Base-by-base conservation (phyloP, 2,329 filamentous ascomycete genomes). In the Phialocephala subalpina region DNA sequence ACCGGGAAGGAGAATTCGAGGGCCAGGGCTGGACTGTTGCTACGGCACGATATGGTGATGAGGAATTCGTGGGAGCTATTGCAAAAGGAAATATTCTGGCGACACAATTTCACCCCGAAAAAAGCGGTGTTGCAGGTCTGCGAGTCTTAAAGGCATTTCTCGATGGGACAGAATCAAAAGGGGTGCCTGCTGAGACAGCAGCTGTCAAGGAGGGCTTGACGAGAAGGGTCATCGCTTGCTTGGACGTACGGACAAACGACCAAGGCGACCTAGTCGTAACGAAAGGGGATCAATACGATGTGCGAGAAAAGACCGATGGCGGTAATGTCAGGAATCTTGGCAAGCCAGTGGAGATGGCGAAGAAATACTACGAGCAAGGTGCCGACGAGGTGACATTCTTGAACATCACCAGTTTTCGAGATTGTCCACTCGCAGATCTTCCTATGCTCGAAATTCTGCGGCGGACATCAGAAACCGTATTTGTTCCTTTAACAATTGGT, bases 201-300 rank as follows among this genome's bases (percentile, higher is more conserved):
- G 71, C 63, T 65, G 73, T 52, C 60, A 57, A 72, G 53, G 88
- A 94, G 71, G 94, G 94, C 20, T 84, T 99, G 59, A 99, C 96
- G n/a, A 86, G 94, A 66, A 88, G 96, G 70, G 89, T 99, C 59
- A 98, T 99, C 76, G 96, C 96, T 33, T 99, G 96, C 77, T 88
- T 99, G 33, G 96, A 99, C 77, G 96, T 99, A 59, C 91, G 96
- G 52, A 88, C 94, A 61, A 99, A 99, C 78, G 96, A 99, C 78
- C 85, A 91, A 67, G 96, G 96, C 38, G 96, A 99, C 79, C 84
- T 99, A 11, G 96, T 99, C 0, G 96, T 99, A 42, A 99, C 96
- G 16, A 99, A 99, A 80, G 96, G 96, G 64, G 96, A 99, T 80
- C 95, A 98, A 79, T 99, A 99, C 81, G 96, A 99, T 75, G 96